Evolutionary conservation across 1,139 yeast species (phyloP), one percentile per base, ranked within the genome.

Genomic region (Debaryomyces nepalensis): DNA sequence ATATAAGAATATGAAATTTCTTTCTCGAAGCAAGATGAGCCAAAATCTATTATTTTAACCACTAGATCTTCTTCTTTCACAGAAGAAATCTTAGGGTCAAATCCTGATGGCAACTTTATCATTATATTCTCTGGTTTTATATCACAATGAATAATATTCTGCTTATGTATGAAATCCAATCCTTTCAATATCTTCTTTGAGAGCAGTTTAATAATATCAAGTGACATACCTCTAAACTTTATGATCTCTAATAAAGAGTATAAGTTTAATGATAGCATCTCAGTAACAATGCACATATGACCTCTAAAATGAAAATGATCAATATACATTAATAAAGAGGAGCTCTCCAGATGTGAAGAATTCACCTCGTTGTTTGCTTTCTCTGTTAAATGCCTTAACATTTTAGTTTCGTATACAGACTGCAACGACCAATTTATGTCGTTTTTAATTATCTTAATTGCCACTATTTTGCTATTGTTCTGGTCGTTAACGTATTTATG

Each of bases 241-340:
- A 42, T 77, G 8, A 79, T 65, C 54, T 85, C 87, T 30, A 87
- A 66, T 34, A 85, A 64, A 40, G 88, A 85, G 53, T 79, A 85
- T 22, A 89, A 58, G 46, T 87, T 87, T 24, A 86, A 63, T 0
- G 90, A 81, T 19, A 89, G 66, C 8, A 84, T 62, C 55, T 89
- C 96, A 0, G 91, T 85, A 2, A 82, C 79, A 36, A 89, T 86
- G 59, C 96, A 88, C 69, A 88, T 77, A 59, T 89, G 97, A 23
- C 89, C 84, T 45, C 96, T 68, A 59, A 88, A 88, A 53, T 81
- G 81, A 64, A 89, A 88, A 61, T 87, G 91, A 39, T 84, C 86
- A 34, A 70, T 62, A 55, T 84, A 86, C 18, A 74, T 63, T 30
- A 88, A 59, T 14, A 86, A 66, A 34, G 78, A 74, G 38, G 64